phyloP scores from a whole-genome alignment of 768 basidiomycete genomes.

The Tephrocybe sp. region DNA sequence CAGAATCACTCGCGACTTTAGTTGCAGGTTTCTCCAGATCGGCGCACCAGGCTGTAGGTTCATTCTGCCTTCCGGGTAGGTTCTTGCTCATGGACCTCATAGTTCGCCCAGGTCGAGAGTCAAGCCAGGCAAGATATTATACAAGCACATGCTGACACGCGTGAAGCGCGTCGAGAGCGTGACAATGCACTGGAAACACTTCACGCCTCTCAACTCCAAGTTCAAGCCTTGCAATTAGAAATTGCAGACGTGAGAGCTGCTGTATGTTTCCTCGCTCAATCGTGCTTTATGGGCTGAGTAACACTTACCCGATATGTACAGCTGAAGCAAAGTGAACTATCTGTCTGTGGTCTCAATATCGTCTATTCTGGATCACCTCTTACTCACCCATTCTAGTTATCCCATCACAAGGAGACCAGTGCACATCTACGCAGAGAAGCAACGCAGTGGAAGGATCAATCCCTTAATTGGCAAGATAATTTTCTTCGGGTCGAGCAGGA shows the following conservation, averaged over 20 bases:
- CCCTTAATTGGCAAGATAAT: slow-evolving; percentile 77
- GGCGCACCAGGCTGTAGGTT: slow-evolving; percentile 20
- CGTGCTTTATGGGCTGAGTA: slow-evolving; percentile 2
- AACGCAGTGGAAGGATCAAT: slow-evolving; percentile 73
- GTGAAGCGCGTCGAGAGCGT: slow-evolving; percentile 48
- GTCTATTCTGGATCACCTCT: neutral
- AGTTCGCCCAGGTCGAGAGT: slow-evolving; percentile 59
- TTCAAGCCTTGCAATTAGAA: slow-evolving; percentile 47
- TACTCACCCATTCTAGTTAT: slow-evolving; percentile 35
- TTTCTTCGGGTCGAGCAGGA: slow-evolving; percentile 74
- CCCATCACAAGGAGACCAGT: slow-evolving; percentile 60
- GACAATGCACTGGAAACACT: slow-evolving; percentile 43
- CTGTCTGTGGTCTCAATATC: slow-evolving; percentile 32
- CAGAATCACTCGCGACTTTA: slow-evolving; percentile 23
- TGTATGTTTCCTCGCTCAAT: slow-evolving; percentile 33
- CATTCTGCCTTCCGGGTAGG: no score
- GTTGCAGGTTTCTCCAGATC: slow-evolving; percentile 22
- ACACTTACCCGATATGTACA: slow-evolving; percentile 22
- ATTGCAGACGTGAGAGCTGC: slow-evolving; percentile 34
- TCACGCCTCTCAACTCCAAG: slow-evolving; percentile 42
- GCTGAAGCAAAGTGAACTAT: slow-evolving; percentile 56
- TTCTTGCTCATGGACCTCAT: neutral
- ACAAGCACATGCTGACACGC: slow-evolving; percentile 41
- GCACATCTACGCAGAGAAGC: slow-evolving; percentile 61
- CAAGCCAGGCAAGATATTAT: slow-evolving; percentile 52